phyloP scores from a whole-genome alignment of 2,329 filamentous ascomycete genomes.

The Diaporthe australafricana region DNA sequence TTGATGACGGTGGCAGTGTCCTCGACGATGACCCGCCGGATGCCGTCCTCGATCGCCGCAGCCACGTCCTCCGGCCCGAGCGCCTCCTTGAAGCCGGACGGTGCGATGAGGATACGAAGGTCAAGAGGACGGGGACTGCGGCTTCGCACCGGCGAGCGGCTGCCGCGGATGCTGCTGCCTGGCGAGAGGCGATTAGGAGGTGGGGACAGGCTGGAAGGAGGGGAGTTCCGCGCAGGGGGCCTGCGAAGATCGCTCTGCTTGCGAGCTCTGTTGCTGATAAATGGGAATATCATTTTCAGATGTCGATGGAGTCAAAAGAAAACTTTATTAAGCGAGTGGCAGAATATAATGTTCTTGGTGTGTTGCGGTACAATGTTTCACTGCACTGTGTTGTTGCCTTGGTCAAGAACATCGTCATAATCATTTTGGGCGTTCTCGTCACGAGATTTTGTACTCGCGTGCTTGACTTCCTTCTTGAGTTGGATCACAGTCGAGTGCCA shows the following conservation, averaged over 20 bases:
- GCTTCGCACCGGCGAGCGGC: conserved; percentile 14
- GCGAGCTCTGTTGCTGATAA: neutral
- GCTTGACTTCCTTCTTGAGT: neutral
- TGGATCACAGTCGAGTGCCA: neutral
- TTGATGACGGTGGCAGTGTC: conserved; percentile 55
- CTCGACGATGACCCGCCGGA: conserved; percentile 54
- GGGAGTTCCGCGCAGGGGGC: neutral
- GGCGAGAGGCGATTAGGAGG: conserved; percentile 3
- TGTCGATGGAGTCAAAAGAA: neutral
- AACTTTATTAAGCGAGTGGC: neutral
- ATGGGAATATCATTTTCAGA: neutral
- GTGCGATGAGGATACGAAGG: conserved; percentile 56
- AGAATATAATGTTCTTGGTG: neutral
- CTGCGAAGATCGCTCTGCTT: conserved; percentile 3
- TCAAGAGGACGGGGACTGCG: conserved; percentile 47
- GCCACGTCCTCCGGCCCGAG: conserved; percentile 60
- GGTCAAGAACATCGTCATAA: neutral
- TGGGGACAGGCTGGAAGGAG: conserved; percentile 17
- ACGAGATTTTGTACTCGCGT: conserved; percentile 26
- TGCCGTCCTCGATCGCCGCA: conserved; percentile 61
- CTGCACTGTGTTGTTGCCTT: neutral
- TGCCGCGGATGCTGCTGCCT: conserved; percentile 7
- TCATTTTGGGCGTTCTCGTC: neutral
- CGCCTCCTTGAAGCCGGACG: conserved; percentile 66
- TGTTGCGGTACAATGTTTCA: neutral